phyloP scores from a whole-genome alignment of 2,329 filamentous ascomycete species.

The Sporothrix luriei region DNA sequence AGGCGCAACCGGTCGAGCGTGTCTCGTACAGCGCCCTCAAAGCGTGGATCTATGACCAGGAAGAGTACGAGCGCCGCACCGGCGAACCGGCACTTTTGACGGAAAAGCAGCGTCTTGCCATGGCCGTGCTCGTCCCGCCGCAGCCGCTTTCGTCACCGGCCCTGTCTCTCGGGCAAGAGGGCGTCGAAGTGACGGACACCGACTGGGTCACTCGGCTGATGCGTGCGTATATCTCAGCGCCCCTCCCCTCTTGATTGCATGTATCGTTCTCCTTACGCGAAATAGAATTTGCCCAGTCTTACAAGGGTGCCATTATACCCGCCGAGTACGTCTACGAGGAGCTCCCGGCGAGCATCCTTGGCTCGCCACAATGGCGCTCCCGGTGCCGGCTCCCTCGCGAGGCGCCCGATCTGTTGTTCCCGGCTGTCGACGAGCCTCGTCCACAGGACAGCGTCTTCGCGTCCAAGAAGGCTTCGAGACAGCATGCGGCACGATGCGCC shows the following conservation, averaged over 20 bases:
- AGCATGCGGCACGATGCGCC: conserved; percentile 56
- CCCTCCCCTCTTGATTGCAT: too few species aligned
- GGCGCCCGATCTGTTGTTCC: conserved; percentile 37
- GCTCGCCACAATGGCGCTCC: conserved; percentile 38
- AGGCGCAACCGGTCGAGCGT: background rate
- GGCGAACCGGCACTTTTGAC: conserved; percentile 45
- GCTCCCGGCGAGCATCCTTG: conserved; percentile 15
- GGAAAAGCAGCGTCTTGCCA: conserved; percentile 45
- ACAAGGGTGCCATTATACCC: conserved; percentile 28
- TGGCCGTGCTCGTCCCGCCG: conserved; percentile 44
- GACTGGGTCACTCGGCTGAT: conserved; percentile 49
- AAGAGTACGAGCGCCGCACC: conserved; percentile 42
- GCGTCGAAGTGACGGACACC: conserved; percentile 32
- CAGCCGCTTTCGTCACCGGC: background rate
- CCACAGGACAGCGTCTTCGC: conserved; percentile 43
- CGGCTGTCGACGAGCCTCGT: conserved; percentile 39
- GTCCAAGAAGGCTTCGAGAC: conserved; percentile 58
- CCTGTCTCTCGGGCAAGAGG: background rate
- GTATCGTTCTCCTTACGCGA: too few species aligned
- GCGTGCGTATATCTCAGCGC: conserved; percentile 36
- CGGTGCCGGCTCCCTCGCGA: conserved; percentile 39
- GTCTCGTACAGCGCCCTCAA: conserved; percentile 39
- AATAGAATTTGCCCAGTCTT: conserved; percentile 41
- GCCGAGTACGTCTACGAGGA: conserved; percentile 38
- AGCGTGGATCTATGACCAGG: conserved; percentile 48